Percentiles rank a stretch among this genome's conserved stretches.
phyloP scores from a whole-genome alignment of 2,329 filamentous ascomycete genomes.

The Celoporthe dispersa region DNA sequence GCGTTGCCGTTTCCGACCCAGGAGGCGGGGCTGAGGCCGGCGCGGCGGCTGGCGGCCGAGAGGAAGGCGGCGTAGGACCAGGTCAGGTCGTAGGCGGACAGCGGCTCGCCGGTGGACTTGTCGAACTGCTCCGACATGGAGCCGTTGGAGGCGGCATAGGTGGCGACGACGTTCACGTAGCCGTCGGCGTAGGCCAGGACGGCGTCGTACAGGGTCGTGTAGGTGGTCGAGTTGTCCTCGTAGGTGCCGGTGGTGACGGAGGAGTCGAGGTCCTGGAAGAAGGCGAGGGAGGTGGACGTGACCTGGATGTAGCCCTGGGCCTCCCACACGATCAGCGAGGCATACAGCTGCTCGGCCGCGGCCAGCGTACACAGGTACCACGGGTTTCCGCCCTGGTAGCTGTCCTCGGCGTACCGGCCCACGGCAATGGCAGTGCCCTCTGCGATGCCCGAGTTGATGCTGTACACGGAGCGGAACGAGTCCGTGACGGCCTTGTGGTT shows the following conservation, averaged over 20 bases:
- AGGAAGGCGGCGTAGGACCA: slow-evolving; percentile 77
- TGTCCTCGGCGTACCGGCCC: slow-evolving; percentile 73
- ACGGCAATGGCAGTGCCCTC: slow-evolving; percentile 64
- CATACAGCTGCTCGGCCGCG: slow-evolving; percentile 80
- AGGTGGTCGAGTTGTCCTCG: slow-evolving; percentile 50
- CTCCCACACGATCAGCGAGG: slow-evolving; percentile 75
- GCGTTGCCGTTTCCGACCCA: slow-evolving; percentile 57
- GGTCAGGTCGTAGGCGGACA: slow-evolving; percentile 70
- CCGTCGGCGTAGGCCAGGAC: slow-evolving; percentile 62
- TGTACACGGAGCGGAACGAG: slow-evolving; percentile 73
- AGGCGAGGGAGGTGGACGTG: slow-evolving; percentile 66
- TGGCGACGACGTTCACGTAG: slow-evolving; percentile 65
- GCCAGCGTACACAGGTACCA: slow-evolving; percentile 81
- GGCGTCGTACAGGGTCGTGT: slow-evolving; percentile 59
- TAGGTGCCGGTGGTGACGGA: slow-evolving; percentile 67
- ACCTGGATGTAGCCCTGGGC: slow-evolving; percentile 65
- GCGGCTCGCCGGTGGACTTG: slow-evolving; percentile 54
- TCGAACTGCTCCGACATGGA: slow-evolving; percentile 70
- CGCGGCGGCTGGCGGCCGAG: slow-evolving; percentile 62
- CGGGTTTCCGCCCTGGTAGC: slow-evolving; percentile 78
- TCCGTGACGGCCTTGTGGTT: slow-evolving; percentile 79
- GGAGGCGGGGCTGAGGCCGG: slow-evolving; percentile 57
- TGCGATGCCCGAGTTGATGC: slow-evolving; percentile 68
- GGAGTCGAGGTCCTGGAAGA: slow-evolving; percentile 71
- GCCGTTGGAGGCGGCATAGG: slow-evolving; percentile 67